Conservation (phyloP, 1,284 basidiomycete species). For the Apiotrichum gamsii region DNA sequence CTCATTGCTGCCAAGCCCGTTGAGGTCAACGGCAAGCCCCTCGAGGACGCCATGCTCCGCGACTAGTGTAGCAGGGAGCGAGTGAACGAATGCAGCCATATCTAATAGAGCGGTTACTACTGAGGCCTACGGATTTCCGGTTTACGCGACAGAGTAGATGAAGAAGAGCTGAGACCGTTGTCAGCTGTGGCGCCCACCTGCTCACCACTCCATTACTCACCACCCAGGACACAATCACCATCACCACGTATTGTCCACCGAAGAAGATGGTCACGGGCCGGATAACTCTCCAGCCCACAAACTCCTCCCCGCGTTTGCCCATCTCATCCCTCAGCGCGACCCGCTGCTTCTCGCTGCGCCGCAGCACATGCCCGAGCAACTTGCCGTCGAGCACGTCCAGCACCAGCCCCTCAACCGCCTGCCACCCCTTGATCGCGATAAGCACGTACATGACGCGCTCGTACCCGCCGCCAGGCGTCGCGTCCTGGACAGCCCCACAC, state of each 20-base stretch:
- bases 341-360: conserved; percentile 28
- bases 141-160: not conserved
- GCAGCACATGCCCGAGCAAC: conserved; percentile 27
- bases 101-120: no score
- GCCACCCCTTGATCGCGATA: conserved; percentile 42
- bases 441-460: conserved; percentile 40
- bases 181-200: not conserved
- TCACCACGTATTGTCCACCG: conserved; percentile 8
- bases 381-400: conserved; percentile 25
- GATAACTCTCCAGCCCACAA: conserved; percentile 8
- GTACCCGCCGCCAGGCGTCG: conserved; percentile 31
- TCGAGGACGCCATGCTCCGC: no score
- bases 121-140: no score
- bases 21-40: not conserved
- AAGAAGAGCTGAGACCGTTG: conserved; percentile 7
- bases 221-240: conserved; percentile 17
- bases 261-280: conserved; percentile 8
- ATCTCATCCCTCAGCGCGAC: conserved; percentile 19
- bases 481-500: conserved; percentile 41
- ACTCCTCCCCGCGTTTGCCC: conserved; percentile 9
- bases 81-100: no score
- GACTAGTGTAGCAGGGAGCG: no score
- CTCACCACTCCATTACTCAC: conserved; percentile 1
- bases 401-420: conserved; percentile 33
- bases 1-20: conserved; percentile 10